Base-by-base conservation (phyloP, 2,329 filamentous ascomycete genomes). In the Onygenales sp. region DNA sequence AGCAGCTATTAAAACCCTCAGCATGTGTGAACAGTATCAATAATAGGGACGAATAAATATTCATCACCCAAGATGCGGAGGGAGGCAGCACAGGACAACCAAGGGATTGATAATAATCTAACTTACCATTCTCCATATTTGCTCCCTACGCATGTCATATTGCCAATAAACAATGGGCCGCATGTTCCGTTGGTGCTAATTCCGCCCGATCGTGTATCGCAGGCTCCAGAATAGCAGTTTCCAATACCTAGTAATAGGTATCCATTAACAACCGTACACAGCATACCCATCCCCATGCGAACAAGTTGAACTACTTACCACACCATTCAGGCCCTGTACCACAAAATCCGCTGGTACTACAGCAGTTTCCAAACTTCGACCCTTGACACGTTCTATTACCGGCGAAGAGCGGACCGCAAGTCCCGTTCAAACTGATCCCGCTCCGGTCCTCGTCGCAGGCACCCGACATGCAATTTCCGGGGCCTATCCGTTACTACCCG, bases 311-410 rank as follows among this genome's bases (percentile, higher is more conserved):
- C 21, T 27, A 27, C 21, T 27, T 55, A 59, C 57, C 55, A 45
- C 57, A 59, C 55, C 56, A 59, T n/a, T 48, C 13, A 17, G 52
- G 46, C 10, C 57, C 57, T 14, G 50, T 55, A 4, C 57, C 57
- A 42, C 57, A 59, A 41, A 49, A 57, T 7, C 57, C 57, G 13
- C 43, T 58, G 13, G 41, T 53, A 50, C 57, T 59, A 17, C 57
- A 59, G 14, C 57, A 59, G 31, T 55, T 44, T 36, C 57, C 57
- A 43, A 54, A 59, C 21, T 46, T 46, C 11, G 57, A 56, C n/a
- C 57, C 57, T 13, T 44, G 43, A 32, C 57, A 59, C 8, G 43
- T 10, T 9, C 56, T 45, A 46, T 52, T 21, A 2, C 54, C 21
- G 21, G 21, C 21, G 21, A 27, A 27, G 21, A 27, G 21, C 21